Evolutionary conservation across 1,139 yeast genomes (phyloP).

Genomic region (Protomyces lactucae-debilis): DNA sequence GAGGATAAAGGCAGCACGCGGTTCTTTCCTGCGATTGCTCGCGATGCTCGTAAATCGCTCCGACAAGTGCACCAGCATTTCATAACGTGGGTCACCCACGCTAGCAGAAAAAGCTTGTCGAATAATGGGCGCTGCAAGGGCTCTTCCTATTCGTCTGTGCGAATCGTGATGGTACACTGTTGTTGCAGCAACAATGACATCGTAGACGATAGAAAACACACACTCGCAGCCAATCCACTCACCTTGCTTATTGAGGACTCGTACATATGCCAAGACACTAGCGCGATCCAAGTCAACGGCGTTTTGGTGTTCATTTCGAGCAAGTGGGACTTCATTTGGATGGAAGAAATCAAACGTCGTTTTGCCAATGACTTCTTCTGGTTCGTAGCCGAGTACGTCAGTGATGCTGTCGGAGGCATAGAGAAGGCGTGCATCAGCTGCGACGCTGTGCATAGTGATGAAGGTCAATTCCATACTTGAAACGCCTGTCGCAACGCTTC

Average conservation of each 20-base stretch:
- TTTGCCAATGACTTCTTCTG: slow-evolving; percentile 24
- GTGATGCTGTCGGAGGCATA: slow-evolving; percentile 30
- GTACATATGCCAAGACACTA: slow-evolving; percentile 18
- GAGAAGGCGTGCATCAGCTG: slow-evolving; percentile 19
- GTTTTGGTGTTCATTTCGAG: slow-evolving; percentile 5
- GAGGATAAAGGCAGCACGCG: slow-evolving; percentile 31
- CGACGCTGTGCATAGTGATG: slow-evolving; percentile 28
- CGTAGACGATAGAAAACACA: slow-evolving; percentile 28
- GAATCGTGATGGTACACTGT: slow-evolving; percentile 22
- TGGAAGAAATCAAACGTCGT: slow-evolving; percentile 28
- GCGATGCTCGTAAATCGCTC: slow-evolving; percentile 14
- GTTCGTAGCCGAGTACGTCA: slow-evolving; percentile 29
- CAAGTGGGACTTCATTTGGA: slow-evolving; percentile 20
- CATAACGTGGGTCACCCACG: slow-evolving; percentile 10
- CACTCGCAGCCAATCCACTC: slow-evolving; percentile 28
- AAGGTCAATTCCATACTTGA: slow-evolving; percentile 25
- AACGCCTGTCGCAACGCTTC: neutral
- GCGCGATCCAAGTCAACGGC: slow-evolving; percentile 25
- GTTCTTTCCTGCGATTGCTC: slow-evolving; percentile 16
- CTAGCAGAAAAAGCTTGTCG: slow-evolving; percentile 19
- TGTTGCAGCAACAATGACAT: slow-evolving; percentile 29
- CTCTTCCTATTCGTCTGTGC: slow-evolving; percentile 1
- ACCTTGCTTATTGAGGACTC: slow-evolving; percentile 12
- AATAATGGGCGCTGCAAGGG: slow-evolving; percentile 27
- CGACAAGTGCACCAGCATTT: slow-evolving; percentile 22